Evolutionary conservation across 164 flowering plant genomes (phyloP).

Genomic region (Malania oleifera): DNA sequence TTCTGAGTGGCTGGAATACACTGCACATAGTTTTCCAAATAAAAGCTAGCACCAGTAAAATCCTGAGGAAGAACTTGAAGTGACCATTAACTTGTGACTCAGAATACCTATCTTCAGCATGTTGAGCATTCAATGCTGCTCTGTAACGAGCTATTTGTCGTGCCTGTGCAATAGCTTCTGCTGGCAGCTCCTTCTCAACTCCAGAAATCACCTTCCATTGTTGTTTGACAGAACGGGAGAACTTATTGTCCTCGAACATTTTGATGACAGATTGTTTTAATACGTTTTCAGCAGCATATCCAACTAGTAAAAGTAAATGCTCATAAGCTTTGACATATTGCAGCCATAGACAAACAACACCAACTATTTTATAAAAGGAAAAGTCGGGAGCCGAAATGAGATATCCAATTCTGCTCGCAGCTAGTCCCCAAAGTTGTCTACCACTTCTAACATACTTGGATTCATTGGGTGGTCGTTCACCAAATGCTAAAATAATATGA

Average conservation of each 20-base stretch:
- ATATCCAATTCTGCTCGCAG: slow-evolving; percentile 36
- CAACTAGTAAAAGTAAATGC: slow-evolving; percentile 41
- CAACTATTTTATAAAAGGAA: slow-evolving; percentile 36
- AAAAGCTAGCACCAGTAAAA: slow-evolving; percentile 22
- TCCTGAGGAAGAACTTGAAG: slow-evolving; percentile 21
- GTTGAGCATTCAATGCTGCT: slow-evolving; percentile 28
- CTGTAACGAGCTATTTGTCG: slow-evolving; percentile 60
- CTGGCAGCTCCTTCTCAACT: slow-evolving; percentile 59
- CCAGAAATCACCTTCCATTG: slow-evolving; percentile 46
- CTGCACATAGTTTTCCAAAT: slow-evolving; percentile 27
- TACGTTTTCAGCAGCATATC: slow-evolving; percentile 37
- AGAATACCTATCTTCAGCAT: slow-evolving; percentile 12
- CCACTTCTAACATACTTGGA: slow-evolving; percentile 51
- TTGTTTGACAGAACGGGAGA: slow-evolving; percentile 30
- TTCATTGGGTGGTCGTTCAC: slow-evolving; percentile 23
- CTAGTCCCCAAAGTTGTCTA: slow-evolving; percentile 67
- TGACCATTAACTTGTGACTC: slow-evolving; percentile 8
- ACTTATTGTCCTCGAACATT: slow-evolving; percentile 30
- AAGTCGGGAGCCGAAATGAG: slow-evolving; percentile 31
- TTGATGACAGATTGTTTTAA: slow-evolving; percentile 25
- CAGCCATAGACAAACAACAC: slow-evolving; percentile 45
- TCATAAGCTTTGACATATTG: slow-evolving; percentile 53
- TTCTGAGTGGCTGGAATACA: slow-evolving; percentile 19
- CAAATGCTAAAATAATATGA: slow-evolving; percentile 26
- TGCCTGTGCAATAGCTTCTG: slow-evolving; percentile 61